Evolutionary conservation across 768 basidiomycete species (phyloP).

Genomic region (Rubroboletus satanas): DNA sequence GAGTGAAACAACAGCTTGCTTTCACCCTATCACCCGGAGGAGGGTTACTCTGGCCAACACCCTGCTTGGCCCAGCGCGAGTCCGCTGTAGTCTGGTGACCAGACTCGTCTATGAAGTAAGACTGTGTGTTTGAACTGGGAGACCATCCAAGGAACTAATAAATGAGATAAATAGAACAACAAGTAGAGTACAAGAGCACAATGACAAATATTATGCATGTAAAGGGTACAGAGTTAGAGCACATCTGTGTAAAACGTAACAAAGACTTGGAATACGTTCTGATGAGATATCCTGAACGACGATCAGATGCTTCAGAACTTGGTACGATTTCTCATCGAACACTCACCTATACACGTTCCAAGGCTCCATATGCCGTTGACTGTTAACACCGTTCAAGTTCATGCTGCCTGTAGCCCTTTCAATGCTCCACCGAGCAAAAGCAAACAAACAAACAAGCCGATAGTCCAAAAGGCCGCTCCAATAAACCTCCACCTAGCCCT

Average conservation of each 20-base stretch:
- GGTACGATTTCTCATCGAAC: background rate
- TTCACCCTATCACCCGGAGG: background rate
- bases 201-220: background rate
- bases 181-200: background rate
- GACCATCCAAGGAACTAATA: background rate
- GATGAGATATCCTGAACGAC: background rate
- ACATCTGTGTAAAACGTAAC: background rate
- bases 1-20: background rate
- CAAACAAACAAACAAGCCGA: conserved; percentile 30
- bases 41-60: background rate
- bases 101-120: too few relatives aligned
- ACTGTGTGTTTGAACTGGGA: background rate
- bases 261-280: background rate
- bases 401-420: conserved; percentile 12
- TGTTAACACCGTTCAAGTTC: background rate
- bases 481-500: conserved; percentile 45
- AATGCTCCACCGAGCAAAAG: conserved; percentile 26
- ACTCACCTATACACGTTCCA: background rate
- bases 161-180: background rate
- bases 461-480: conserved; percentile 38
- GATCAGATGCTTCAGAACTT: background rate
- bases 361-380: background rate
- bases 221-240: background rate
- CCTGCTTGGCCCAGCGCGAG: background rate
- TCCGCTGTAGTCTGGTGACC: too few relatives aligned